Evolutionary conservation across 345 rosid genomes (phyloP), one percentile per base, ranked within the genome.

Genomic region (Brassica juncea): DNA sequence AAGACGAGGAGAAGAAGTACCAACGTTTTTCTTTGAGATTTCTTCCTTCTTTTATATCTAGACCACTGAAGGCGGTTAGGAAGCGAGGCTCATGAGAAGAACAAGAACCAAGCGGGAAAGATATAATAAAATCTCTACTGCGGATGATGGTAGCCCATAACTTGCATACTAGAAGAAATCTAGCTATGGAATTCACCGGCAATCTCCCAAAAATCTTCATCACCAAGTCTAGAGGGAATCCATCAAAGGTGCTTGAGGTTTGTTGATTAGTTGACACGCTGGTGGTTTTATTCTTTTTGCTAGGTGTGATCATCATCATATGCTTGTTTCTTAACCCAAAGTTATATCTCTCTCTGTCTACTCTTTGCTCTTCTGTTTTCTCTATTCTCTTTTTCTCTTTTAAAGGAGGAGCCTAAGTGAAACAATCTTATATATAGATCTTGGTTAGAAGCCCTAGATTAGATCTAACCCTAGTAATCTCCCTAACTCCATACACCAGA

Each of bases 1-100:
- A 31, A 39, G 28, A 72, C 28, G 15, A 37, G 1, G 27, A 27
- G 68, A 72, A 72, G 27, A 72, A 72, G 58, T 39, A 19, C 69
- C 69, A 65, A 9, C 4, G 15, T 44, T 44, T 15, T 4, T 44
- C 12, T 47, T 4, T 6, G 15, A 12, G 14, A 12, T 47, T 1
- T 4, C 54, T 19, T 4, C 35, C 28, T 1, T 0, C 25, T 23
- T 58, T 6, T 8, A 9, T 23, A 11, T 5, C n/a, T 23, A 23
- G 54, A 47, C 54, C 54, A 47, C 2, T 12, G 54, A 12, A 47
- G 14, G 57, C 57, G 32, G 27, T 60, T 27, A 61, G 68, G 42
- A 19, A 12, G 5, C 69, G 60, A 44, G 77, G 47, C 8, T 52
- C 25, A 23, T 23, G 25, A 1, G 25, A 32, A 0, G 77, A 16